Evolutionary conservation across 495 filamentous ascomycete species (phyloP), one percentile per base, ranked within the genome.

Genomic region (Rostrohypoxylon terebratum): DNA sequence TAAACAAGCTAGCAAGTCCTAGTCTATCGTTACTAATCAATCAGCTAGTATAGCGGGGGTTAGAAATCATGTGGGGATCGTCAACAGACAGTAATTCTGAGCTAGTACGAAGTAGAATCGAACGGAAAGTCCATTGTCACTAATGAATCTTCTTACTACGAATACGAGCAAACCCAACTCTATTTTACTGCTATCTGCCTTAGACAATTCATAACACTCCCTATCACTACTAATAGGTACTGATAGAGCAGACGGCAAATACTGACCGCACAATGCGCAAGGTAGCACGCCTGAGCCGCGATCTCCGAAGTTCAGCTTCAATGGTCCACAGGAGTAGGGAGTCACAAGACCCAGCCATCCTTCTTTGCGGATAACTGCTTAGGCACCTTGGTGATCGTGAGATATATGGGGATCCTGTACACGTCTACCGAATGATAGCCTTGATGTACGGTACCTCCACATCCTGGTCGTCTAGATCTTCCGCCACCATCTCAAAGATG

Each of bases 401-500:
- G 16, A 47, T 18, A 18, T 38, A 33, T 53, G 31, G 20, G 18
- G n/a, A 13, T 63, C 48, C 23, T n/a, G 33, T 55, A 28, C 21
- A 21, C 38, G 42, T 78, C 59, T 78, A 83, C 44, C 78, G 69
- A 60, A 84, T 73, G 84, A 91, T 93, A 73, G 97, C 88, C 91
- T 95, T 97, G 76, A 98, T 93, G 79, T 97, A 98, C 7, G 96
- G 96, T 71, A 98, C 90, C 82, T 99, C 96, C 4, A 98, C 94
- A 81, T 99, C 96, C 83, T 98, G 93, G 62, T 91, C 96, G 1
- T 88, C 91, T 76, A 88, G 82, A 75, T 98, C 96, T 79, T 99
- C 96, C 5, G 91, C 93, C 10, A 94, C 96, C 73, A 98, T 91
- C 85, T 98, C 96, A 78, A 98, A 95, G 71, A 99, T 97, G 59